Conservation (phyloP, 805 yeast species). For the Metschnikowia bowlesiae region DNA sequence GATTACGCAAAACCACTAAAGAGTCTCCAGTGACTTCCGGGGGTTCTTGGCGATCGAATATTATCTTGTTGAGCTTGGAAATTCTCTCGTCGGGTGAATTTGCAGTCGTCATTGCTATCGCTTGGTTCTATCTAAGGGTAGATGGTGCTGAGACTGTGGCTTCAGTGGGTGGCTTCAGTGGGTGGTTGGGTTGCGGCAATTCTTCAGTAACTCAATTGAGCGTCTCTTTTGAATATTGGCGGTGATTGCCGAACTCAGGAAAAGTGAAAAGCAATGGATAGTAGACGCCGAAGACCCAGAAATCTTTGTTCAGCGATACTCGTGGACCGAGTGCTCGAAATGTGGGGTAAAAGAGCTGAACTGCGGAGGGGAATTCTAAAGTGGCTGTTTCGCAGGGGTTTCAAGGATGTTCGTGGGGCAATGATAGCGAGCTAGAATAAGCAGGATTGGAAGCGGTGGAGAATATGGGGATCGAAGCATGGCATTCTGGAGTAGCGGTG, state of each 20-base stretch:
- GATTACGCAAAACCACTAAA: neutral
- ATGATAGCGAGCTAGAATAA: neutral
- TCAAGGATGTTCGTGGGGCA: neutral
- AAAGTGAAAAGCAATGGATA: too few relatives aligned
- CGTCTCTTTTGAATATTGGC: too few relatives aligned
- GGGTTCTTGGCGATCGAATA: neutral
- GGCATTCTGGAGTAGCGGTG: neutral
- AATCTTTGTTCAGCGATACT: neutral
- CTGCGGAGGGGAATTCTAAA: neutral
- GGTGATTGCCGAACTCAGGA: too few relatives aligned
- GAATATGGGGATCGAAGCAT: neutral
- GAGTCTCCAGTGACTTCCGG: neutral
- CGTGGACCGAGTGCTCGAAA: neutral
- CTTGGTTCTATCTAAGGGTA: too few relatives aligned
- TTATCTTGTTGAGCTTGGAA: neutral
- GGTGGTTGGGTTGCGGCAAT: too few relatives aligned
- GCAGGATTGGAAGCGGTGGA: neutral
- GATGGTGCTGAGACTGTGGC: too few relatives aligned
- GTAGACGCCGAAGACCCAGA: too few relatives aligned
- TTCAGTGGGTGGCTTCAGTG: too few relatives aligned
- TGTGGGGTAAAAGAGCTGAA: slow-evolving; percentile 2
- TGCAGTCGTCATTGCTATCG: neutral
- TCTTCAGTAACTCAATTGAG: too few relatives aligned
- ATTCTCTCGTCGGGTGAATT: neutral
- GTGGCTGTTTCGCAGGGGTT: neutral